These are phyloP conservation scores for Diplodia seriata DNA, from an alignment of 2,329 filamentous ascomycete genomes.

Conservation along the genomic window DNA sequence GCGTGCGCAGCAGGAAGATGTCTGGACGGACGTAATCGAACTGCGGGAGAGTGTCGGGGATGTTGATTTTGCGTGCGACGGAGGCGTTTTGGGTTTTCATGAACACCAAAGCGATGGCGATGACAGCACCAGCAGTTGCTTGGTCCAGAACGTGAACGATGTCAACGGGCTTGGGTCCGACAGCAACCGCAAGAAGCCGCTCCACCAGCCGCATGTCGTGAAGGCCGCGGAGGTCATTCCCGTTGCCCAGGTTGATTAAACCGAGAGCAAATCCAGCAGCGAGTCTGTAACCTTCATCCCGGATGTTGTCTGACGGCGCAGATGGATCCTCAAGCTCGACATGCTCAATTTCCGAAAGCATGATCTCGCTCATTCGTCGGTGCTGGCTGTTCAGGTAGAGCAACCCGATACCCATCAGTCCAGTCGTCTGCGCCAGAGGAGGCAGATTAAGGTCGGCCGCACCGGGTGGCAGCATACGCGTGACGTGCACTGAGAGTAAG, in stretches of 20 bases:
- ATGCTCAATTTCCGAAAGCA: slow-evolving; percentile 96
- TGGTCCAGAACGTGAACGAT: slow-evolving; percentile 92
- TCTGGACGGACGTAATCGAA: slow-evolving; percentile 97
- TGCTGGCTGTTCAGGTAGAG: slow-evolving; percentile 96
- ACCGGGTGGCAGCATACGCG: slow-evolving; percentile 87
- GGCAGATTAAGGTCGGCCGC: slow-evolving; percentile 94
- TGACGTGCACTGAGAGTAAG: slow-evolving; percentile 93
- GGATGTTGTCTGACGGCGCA: slow-evolving; percentile 73
- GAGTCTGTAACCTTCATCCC: slow-evolving; percentile 94
- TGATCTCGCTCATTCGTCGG: slow-evolving; percentile 97
- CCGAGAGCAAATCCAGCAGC: slow-evolving; percentile 93
- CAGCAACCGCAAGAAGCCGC: slow-evolving; percentile 82
- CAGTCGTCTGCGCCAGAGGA: slow-evolving; percentile 90
- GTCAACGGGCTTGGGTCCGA: slow-evolving; percentile 88
- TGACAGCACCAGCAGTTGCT: slow-evolving; percentile 88
- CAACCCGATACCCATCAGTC: slow-evolving; percentile 94
- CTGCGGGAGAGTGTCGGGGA: slow-evolving; percentile 86
- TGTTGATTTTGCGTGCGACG: slow-evolving; percentile 88
- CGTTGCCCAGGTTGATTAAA: slow-evolving; percentile 92
- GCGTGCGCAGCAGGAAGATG: slow-evolving; percentile 84
- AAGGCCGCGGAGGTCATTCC: slow-evolving; percentile 83
- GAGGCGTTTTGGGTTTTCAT: slow-evolving; percentile 94
- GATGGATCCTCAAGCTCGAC: slow-evolving; percentile 78
- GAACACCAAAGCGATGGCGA: slow-evolving; percentile 89
- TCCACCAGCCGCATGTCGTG: slow-evolving; percentile 95